Conservation (phyloP, 768 basidiomycete species). For the Leucocoprinus sp. region DNA sequence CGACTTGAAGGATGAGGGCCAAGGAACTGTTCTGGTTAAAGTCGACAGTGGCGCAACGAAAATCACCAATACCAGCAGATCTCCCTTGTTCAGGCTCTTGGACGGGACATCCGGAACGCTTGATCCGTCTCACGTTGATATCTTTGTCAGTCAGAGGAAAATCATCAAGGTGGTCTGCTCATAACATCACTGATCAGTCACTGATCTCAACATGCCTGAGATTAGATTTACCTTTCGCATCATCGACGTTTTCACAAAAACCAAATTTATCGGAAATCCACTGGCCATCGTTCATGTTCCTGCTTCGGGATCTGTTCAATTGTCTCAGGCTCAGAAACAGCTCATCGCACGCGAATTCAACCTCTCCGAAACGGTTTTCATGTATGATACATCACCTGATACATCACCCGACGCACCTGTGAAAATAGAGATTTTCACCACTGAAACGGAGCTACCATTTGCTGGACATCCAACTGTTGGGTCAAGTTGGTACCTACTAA, state of each 20-base stretch:
- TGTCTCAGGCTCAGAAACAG: constrained; percentile 33
- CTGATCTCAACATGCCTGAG: background rate
- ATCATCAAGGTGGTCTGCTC: background rate
- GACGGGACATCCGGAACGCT: too few species aligned
- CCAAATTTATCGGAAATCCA: constrained; percentile 34
- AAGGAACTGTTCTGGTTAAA: background rate
- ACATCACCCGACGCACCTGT: constrained; percentile 16
- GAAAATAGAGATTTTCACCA: constrained; percentile 34
- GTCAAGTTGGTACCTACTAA: constrained; percentile 33
- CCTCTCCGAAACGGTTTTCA: constrained; percentile 40
- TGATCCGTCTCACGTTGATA: too few species aligned
- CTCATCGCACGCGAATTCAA: constrained; percentile 41
- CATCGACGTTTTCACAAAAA: constrained; percentile 36
- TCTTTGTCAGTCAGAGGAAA: too few species aligned
- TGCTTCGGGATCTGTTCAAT: constrained; percentile 8
- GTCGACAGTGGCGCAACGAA: too few species aligned
- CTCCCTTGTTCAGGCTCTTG: too few species aligned
- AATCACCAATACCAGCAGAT: too few species aligned
- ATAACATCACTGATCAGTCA: too few species aligned
- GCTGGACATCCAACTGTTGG: constrained; percentile 40
- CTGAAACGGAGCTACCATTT: constrained; percentile 32
- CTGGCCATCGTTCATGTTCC: constrained; percentile 36
- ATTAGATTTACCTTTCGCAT: constrained; percentile 17
- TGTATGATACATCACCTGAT: constrained; percentile 21
- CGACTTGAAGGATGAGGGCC: background rate